Percentiles rank a stretch among this genome's conserved stretches.
Conservation (phyloP, 768 basidiomycete genomes). For the Mycena polygramma region DNA sequence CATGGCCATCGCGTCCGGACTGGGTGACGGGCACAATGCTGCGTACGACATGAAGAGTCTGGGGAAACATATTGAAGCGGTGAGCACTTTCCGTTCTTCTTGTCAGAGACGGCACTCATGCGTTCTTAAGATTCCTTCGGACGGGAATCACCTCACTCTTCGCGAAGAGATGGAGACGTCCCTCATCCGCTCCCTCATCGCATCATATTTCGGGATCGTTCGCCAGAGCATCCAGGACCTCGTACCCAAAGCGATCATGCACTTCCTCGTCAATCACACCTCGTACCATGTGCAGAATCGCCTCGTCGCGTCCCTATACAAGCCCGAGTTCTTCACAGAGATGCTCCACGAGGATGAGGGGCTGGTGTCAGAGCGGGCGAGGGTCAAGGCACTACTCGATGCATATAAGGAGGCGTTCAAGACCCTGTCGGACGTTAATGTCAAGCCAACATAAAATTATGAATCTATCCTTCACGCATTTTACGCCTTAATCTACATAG, state of each 20-base stretch:
- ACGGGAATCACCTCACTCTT: conserved; percentile 73
- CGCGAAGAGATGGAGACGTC: conserved; percentile 98
- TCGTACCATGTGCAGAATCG: conserved; percentile 97
- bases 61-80: conserved; percentile 97
- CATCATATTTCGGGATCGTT: conserved; percentile 95
- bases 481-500: conserved; percentile 24
- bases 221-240: conserved; percentile 98
- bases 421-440: conserved; percentile 83
- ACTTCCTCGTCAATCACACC: conserved; percentile 96
- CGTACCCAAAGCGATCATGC: conserved; percentile 98
- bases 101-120: conserved; percentile 12
- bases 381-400: conserved; percentile 94
- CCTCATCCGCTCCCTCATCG: conserved; percentile 94
- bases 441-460: conserved; percentile 68
- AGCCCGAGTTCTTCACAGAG: conserved; percentile 92
- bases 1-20: conserved; percentile 62
- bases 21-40: conserved; percentile 84
- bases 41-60: conserved; percentile 99
- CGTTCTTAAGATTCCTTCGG: conserved; percentile 62
- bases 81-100: conserved; percentile 58
- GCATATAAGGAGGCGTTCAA: conserved; percentile 97
- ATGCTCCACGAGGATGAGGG: conserved; percentile 96
- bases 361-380: conserved; percentile 90
- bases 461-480: conserved; percentile 11
- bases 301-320: conserved; percentile 94